Evolutionary conservation across 2,329 filamentous ascomycete species (phyloP).

Genomic region (Aspergillus luchuensis): DNA sequence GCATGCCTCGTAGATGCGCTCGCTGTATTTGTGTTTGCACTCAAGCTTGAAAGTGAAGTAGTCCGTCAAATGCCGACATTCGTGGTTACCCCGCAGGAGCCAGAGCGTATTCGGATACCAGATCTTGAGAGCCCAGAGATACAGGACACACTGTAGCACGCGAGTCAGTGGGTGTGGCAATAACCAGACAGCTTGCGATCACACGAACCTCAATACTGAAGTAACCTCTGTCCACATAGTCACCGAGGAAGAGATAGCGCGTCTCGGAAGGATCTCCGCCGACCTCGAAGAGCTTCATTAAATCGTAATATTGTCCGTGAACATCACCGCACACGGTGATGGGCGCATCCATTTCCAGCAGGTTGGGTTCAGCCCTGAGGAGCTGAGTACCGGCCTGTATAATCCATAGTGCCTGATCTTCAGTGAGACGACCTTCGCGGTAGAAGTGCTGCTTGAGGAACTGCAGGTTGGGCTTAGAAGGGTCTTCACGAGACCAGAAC

Average conservation of each 20-base stretch:
- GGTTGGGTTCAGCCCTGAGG: conserved; percentile 85
- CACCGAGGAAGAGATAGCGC: conserved; percentile 92
- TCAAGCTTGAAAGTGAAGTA: conserved; percentile 99
- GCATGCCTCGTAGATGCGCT: conserved; percentile 93
- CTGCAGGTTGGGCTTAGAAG: conserved; percentile 83
- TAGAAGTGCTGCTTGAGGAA: conserved; percentile 99
- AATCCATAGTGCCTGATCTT: conserved; percentile 97
- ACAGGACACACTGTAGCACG: conserved; percentile 75
- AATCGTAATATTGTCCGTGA: conserved; percentile 97
- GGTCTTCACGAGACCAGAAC: conserved; percentile 86
- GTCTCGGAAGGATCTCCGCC: conserved; percentile 96
- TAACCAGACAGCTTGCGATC: neutral
- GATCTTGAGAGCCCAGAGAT: conserved; percentile 97
- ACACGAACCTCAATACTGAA: conserved; percentile 84
- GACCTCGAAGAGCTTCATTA: conserved; percentile 99
- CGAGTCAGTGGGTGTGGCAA: conserved; percentile 11
- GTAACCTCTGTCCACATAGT: conserved; percentile 97
- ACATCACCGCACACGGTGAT: conserved; percentile 99
- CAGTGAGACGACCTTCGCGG: conserved; percentile 91
- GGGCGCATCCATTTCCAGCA: conserved; percentile 98
- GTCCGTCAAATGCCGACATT: conserved; percentile 97
- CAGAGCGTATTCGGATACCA: conserved; percentile 98
- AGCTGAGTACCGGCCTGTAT: conserved; percentile 85
- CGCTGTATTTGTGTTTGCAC: conserved; percentile 99
- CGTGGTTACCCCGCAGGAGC: conserved; percentile 96